phyloP scores from a whole-genome alignment of 371 early-diverging fungal genomes.

The Globomyces sp. region DNA sequence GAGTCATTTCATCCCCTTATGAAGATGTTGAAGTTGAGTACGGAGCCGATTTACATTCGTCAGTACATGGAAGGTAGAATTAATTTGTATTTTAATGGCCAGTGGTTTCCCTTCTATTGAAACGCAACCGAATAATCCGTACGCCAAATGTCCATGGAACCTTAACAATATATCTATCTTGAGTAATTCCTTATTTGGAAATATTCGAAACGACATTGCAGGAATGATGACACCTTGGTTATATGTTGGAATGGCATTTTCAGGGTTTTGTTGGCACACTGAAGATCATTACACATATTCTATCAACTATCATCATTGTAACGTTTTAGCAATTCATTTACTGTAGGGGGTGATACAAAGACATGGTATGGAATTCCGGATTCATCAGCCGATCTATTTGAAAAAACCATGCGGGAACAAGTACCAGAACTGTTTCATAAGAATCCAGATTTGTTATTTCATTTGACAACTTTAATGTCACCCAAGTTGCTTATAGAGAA shows the following conservation, averaged over 20 bases:
- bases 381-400: constrained; percentile 75
- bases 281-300: constrained; percentile 97
- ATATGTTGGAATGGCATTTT: constrained; percentile 94
- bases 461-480: constrained; percentile 88
- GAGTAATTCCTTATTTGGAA: constrained; percentile 77
- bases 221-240: constrained; percentile 98
- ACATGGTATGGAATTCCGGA: constrained; percentile 98
- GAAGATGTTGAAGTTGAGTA: constrained; percentile 93
- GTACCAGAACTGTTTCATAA: constrained; percentile 87
- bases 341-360: constrained; percentile 81
- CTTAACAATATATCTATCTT: constrained; percentile 81
- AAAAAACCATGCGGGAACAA: constrained; percentile 73
- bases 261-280: constrained; percentile 97
- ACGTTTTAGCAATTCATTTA: neutral
- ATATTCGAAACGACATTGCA: constrained; percentile 84
- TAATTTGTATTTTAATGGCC: constrained; percentile 46
- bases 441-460: constrained; percentile 90
- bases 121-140: constrained; percentile 56
- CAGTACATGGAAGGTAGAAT: constrained; percentile 69
- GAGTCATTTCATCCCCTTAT: constrained; percentile 79
- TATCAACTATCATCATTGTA: constrained; percentile 89
- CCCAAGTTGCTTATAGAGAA: constrained; percentile 72
- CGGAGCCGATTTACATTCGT: constrained; percentile 92
- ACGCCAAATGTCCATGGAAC: constrained; percentile 78
- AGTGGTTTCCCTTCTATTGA: constrained; percentile 71